Conservation (phyloP, 208 protist species). For the Entamoeba histolytica region DNA sequence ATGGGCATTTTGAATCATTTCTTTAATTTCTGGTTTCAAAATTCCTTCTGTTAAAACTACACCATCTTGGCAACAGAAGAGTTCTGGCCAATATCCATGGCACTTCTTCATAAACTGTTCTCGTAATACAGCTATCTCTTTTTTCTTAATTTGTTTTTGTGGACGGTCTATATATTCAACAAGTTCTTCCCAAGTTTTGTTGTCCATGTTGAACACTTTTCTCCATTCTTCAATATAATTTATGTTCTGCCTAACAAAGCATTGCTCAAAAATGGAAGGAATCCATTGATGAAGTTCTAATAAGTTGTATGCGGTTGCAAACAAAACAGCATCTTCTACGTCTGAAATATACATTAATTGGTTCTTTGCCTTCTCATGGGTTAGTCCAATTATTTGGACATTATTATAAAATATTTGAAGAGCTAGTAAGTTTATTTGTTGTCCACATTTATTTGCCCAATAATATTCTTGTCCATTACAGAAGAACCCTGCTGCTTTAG, state of each 20-base stretch:
- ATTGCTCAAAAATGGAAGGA: not conserved
- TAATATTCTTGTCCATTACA: not conserved
- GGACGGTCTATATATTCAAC: not conserved
- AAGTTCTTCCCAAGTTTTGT: not conserved
- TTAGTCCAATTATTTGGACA: not conserved
- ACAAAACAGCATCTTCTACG: not conserved
- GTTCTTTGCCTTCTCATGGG: not conserved
- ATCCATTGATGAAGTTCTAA: not conserved
- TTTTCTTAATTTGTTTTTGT: not conserved
- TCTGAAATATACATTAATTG: not conserved
- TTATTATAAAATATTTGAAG: not conserved
- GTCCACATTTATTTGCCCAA: not conserved
- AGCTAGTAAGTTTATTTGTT: not conserved
- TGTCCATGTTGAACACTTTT: not conserved
- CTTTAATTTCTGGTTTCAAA: not conserved
- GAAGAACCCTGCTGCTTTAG: not conserved
- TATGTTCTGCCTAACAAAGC: not conserved
- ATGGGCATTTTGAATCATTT: not conserved
- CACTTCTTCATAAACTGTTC: not conserved
- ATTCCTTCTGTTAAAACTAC: not conserved
- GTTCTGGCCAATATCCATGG: not conserved
- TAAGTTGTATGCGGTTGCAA: not conserved
- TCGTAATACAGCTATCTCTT: not conserved
- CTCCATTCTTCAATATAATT: not conserved
- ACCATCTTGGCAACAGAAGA: not conserved